These are phyloP conservation scores for Debaryomycetaceae sp. DNA, from an alignment of 1,139 yeast genomes.

Conservation along the genomic window DNA sequence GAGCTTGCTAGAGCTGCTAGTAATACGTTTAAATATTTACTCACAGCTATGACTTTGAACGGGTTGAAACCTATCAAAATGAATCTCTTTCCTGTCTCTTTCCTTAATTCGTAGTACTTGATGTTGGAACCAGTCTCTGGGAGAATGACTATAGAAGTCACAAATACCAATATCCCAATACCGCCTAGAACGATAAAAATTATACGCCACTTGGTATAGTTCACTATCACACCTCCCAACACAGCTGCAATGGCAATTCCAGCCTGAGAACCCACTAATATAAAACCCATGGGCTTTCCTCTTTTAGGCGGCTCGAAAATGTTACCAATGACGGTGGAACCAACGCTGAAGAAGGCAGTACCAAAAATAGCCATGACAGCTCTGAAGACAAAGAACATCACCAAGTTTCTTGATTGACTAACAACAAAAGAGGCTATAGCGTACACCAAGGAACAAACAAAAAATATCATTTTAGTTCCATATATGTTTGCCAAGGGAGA, in stretches of 20 bases:
- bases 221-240: constrained; percentile 44
- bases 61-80: constrained; percentile 44
- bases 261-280: constrained; percentile 41
- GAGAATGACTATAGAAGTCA: constrained; percentile 26
- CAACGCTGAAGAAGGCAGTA: constrained; percentile 47
- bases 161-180: constrained; percentile 27
- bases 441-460: constrained; percentile 32
- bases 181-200: constrained; percentile 46
- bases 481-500: constrained; percentile 49
- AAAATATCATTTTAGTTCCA: constrained; percentile 42
- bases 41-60: constrained; percentile 32
- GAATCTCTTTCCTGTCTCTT: constrained; percentile 26
- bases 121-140: constrained; percentile 40
- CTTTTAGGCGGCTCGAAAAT: constrained; percentile 42
- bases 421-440: constrained; percentile 33
- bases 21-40: constrained; percentile 36
- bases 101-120: constrained; percentile 8
- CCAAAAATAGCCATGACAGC: constrained; percentile 46
- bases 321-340: constrained; percentile 45
- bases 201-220: constrained; percentile 48
- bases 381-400: constrained; percentile 49
- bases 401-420: constrained; percentile 44
- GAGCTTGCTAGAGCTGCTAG: constrained; percentile 42
- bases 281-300: constrained; percentile 45
- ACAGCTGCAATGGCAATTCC: constrained; percentile 51